phyloP scores from a whole-genome alignment of 805 yeast genomes.

The Metschnikowia lochheadii region DNA sequence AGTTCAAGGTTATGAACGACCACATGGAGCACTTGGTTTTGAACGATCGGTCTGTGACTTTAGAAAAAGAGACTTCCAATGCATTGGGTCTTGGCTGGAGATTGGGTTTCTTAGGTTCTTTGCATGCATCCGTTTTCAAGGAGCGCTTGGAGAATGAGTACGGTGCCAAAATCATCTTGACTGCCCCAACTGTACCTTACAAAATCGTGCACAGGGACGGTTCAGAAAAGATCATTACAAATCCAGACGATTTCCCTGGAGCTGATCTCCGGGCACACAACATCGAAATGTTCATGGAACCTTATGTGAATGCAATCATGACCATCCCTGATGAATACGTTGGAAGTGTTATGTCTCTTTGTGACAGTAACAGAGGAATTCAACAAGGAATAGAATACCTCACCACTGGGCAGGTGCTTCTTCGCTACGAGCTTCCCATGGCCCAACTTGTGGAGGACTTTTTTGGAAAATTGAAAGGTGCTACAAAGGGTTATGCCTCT shows the following conservation, averaged over 20 bases:
- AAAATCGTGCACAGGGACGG: slow-evolving; percentile 68
- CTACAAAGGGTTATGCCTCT: slow-evolving; percentile 89
- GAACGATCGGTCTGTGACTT: slow-evolving; percentile 86
- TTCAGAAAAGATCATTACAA: slow-evolving; percentile 61
- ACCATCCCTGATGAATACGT: slow-evolving; percentile 86
- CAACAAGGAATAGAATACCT: slow-evolving; percentile 77
- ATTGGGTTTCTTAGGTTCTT: slow-evolving; percentile 87
- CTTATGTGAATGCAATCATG: slow-evolving; percentile 85
- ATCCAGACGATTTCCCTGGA: slow-evolving; percentile 92
- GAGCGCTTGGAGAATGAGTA: slow-evolving; percentile 91
- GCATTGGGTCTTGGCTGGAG: slow-evolving; percentile 99
- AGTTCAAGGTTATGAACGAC: slow-evolving; percentile 85
- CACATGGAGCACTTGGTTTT: slow-evolving; percentile 82
- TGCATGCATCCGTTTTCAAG: slow-evolving; percentile 92
- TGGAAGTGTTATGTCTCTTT: slow-evolving; percentile 80
- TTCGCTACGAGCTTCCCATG: slow-evolving; percentile 79
- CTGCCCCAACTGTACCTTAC: slow-evolving; percentile 96
- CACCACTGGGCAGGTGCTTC: slow-evolving; percentile 73
- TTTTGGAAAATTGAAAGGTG: slow-evolving; percentile 87
- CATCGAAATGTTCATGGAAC: slow-evolving; percentile 63
- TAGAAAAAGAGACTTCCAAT: slow-evolving; percentile 85
- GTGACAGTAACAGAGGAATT: slow-evolving; percentile 78
- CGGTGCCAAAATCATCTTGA: slow-evolving; percentile 86
- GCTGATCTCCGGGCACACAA: slow-evolving; percentile 40
- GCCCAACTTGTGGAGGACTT: slow-evolving; percentile 92